Conservation (phyloP, 2,329 filamentous ascomycete genomes). For the Fusarium liriodendri region DNA sequence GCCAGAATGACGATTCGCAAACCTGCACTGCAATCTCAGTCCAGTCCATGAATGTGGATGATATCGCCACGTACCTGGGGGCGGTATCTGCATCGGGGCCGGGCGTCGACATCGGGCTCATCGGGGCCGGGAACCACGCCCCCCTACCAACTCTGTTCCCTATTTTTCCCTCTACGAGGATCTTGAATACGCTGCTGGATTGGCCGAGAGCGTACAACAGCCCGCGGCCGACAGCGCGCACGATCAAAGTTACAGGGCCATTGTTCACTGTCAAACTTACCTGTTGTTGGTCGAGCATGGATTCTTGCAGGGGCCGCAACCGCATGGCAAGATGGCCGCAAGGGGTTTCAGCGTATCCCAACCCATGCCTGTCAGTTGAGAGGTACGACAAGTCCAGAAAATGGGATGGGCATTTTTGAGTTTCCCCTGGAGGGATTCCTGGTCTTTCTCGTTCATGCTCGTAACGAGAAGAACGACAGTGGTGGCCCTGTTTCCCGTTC, state of each 20-base stretch:
- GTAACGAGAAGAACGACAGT: background rate
- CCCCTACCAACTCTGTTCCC: slow-evolving; percentile 4
- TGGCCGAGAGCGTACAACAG: background rate
- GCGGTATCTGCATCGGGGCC: slow-evolving; percentile 27
- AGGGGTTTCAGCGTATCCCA: background rate
- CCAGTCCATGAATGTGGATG: background rate
- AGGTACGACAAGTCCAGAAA: background rate
- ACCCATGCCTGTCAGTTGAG: background rate
- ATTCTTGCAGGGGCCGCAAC: background rate
- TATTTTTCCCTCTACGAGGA: background rate
- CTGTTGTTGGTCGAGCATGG: background rate
- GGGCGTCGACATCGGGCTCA: slow-evolving; percentile 10
- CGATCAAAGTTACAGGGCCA: background rate
- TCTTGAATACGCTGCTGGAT: slow-evolving; percentile 12
- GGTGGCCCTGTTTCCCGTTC: background rate
- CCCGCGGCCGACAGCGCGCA: slow-evolving; percentile 1
- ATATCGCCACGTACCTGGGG: slow-evolving; percentile 21
- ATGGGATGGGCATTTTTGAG: background rate
- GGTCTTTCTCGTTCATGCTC: background rate
- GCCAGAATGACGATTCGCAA: slow-evolving; percentile 17
- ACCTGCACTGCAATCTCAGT: slow-evolving; percentile 8
- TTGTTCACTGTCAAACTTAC: background rate
- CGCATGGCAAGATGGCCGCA: background rate
- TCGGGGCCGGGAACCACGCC: slow-evolving; percentile 22
- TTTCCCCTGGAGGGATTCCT: background rate